A percentile compares a stretch with the other conserved stretches of the same genome.
Evolutionary conservation across 129 eudicot species (phyloP).

Genomic region (Tanacetum coccineum): DNA sequence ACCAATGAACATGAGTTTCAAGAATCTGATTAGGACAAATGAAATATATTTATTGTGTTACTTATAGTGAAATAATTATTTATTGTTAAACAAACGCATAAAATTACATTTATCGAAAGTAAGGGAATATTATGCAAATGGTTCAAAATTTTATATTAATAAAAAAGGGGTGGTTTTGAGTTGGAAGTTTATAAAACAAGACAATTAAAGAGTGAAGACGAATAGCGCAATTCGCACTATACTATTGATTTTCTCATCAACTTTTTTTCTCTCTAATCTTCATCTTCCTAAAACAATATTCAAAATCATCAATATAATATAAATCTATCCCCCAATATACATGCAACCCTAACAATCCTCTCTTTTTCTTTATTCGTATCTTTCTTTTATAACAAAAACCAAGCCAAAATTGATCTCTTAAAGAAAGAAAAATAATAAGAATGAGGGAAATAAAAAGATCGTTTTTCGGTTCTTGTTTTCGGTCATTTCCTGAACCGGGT

Average conservation of each 20-base stretch:
- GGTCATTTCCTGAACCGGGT: constrained; percentile 22
- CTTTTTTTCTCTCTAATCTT: constrained; percentile 1
- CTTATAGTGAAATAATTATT: no score
- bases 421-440: constrained; percentile 37
- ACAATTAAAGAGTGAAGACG: constrained; percentile 24
- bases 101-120: not conserved
- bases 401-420: constrained; percentile 18
- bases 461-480: constrained; percentile 32
- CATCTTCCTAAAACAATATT: not conserved
- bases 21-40: no score
- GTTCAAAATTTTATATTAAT: not conserved
- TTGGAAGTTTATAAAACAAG: constrained; percentile 10
- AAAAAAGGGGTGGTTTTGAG: constrained; percentile 18
- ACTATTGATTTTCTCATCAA: constrained; percentile 34
- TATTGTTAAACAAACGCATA: no score
- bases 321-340: constrained; percentile 29
- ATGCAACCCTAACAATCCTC: constrained; percentile 29
- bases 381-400: not conserved
- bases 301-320: no score
- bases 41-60: no score
- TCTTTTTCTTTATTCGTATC: constrained; percentile 17
- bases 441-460: constrained; percentile 34
- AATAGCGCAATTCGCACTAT: constrained; percentile 49
- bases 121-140: not conserved
- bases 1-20: no score